Percentiles rank a stretch among this genome's conserved stretches.
Conservation (phyloP, 805 yeast species). For the Yamadazyma philogaea region DNA sequence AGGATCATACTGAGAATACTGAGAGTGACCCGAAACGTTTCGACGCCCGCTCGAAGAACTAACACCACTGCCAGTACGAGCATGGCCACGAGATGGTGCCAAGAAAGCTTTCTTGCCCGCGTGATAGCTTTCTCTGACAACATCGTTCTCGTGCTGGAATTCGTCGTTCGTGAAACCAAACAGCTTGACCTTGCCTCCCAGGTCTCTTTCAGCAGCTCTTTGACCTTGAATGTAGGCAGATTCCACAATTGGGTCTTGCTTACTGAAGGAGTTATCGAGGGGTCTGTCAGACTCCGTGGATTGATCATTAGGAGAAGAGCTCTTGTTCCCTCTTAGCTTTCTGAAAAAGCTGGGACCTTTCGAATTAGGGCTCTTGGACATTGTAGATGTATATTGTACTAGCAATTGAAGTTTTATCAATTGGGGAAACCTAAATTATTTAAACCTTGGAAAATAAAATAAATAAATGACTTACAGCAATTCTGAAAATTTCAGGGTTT, state of each 20-base stretch:
- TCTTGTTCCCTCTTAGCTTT: conserved; percentile 9
- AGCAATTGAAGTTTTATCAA: neutral
- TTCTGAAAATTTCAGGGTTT: conserved; percentile 11
- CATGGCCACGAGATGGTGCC: neutral
- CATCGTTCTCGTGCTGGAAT: conserved; percentile 2
- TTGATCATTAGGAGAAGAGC: neutral
- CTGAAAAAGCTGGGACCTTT: conserved; percentile 8
- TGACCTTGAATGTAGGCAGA: conserved; percentile 22
- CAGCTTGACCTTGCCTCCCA: conserved; percentile 12
- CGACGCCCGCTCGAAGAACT: neutral
- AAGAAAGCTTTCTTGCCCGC: neutral
- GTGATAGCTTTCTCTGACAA: conserved; percentile 1
- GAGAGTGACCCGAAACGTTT: neutral
- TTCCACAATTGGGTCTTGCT: conserved; percentile 9
- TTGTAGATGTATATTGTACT: neutral
- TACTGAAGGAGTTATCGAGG: neutral
- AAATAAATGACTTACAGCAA: conserved; percentile 9
- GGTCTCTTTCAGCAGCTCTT: conserved; percentile 16
- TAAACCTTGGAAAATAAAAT: neutral
- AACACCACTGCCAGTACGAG: neutral
- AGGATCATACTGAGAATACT: conserved; percentile 1
- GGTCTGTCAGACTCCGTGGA: neutral
- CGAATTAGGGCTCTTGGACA: neutral
- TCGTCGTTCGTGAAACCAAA: conserved; percentile 3
- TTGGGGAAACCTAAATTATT: neutral